These are phyloP conservation scores for Pythium folliculosum DNA, from an alignment of 352 stramenopile species.

Conservation along the genomic window DNA sequence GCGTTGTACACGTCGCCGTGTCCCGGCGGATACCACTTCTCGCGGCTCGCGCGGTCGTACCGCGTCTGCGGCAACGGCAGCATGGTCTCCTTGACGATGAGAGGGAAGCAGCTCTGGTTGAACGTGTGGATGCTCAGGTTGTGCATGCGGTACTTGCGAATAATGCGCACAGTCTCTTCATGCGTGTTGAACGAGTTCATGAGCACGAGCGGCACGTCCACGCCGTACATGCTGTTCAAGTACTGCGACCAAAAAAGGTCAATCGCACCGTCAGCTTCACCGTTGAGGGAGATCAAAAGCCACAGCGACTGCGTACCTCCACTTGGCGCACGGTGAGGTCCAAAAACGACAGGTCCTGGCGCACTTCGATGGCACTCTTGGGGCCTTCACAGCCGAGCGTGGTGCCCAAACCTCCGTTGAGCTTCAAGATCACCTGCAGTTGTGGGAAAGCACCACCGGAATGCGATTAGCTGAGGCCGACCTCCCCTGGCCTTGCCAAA, in stretches of 20 bases:
- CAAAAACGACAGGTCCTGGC: conserved; percentile 95
- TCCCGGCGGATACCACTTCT: conserved; percentile 96
- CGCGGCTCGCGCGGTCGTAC: conserved; percentile 74
- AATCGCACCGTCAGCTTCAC: background rate
- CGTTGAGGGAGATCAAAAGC: background rate
- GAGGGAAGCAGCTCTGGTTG: conserved; percentile 92
- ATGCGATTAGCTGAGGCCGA: no score
- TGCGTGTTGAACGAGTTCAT: conserved; percentile 99
- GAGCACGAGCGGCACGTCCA: conserved; percentile 98
- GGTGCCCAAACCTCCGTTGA: conserved; percentile 99
- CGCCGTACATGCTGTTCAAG: conserved; percentile 89
- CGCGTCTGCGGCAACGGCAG: conserved; percentile 86
- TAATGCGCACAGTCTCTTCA: conserved; percentile 97
- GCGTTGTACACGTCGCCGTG: conserved; percentile 99
- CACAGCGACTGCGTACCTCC: conserved; percentile 52
- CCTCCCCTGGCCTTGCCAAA: no score
- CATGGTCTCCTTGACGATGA: conserved; percentile 91
- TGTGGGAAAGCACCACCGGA: background rate
- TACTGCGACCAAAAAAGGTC: conserved; percentile 43
- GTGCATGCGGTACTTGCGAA: conserved; percentile 97
- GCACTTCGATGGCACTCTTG: conserved; percentile 94
- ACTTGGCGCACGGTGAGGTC: conserved; percentile 99
- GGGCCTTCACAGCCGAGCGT: conserved; percentile 95
- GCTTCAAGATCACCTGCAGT: conserved; percentile 93
- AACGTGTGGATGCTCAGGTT: conserved; percentile 96